Evolutionary conservation across 352 stramenopile species (phyloP), one percentile per base, ranked within the genome.

Genomic region (Globisporangium echinulatum): DNA sequence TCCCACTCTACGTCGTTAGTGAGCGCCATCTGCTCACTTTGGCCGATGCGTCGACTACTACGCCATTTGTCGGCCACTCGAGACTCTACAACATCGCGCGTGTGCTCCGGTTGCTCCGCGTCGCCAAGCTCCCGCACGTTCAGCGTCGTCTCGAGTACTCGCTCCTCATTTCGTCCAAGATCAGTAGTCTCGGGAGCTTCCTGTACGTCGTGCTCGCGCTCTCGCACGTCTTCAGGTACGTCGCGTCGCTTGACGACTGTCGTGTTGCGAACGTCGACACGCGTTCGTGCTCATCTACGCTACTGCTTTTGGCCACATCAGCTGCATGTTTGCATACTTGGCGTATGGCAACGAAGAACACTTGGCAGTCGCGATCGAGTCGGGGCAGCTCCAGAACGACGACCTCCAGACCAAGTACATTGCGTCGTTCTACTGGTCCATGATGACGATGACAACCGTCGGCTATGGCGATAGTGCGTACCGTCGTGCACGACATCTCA

Each of bases 381-480:
- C 69, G 3, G 72, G 69, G 2, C 46, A 71, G 39, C 59, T 91
- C 14, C 67, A 88, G 54, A 70, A 89, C 46, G 50, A 72, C 9
- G 70, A 79, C 17, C 64, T 90, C 40, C 64, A 74, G 13, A 77
- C 79, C 33, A 77, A 85, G 57, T 93, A 91, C 60, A 79, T 93
- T 17, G 81, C 84, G 8, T 69, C 84, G 2, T 89, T 87, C n/a
- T 93, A 93, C 69, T 90, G 81, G 84, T 80, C 84, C 25, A 91
- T 93, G 70, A 93, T 90, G 84, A 93, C 84, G 0, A 87, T 93
- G 70, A 85, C 82, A 9, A 90, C 82, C 0, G 81, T 90, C 36
- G 82, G 82, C 58, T 92, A 90, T 54, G 82, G 82, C 15, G 82
- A 92, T 53, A 71, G 81, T 90, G 79, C 58, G 74, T n/a, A n/a